Conservation (phyloP, 2,329 filamentous ascomycete species). For the Colletotrichum chlorophyti region DNA sequence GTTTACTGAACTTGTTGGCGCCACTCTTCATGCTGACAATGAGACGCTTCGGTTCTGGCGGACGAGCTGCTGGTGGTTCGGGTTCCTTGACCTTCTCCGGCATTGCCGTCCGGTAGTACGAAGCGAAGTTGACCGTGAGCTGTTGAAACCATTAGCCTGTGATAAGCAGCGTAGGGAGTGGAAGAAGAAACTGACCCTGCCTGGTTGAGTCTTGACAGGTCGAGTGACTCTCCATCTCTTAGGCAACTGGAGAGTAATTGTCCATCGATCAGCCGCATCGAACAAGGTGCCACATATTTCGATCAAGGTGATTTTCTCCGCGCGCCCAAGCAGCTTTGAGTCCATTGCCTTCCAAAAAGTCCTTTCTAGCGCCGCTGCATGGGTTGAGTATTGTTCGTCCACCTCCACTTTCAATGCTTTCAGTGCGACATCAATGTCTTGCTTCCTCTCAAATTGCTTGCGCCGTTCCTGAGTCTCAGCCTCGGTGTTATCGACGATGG, state of each 20-base stretch:
- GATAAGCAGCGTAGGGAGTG: neutral
- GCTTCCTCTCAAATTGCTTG: slow-evolving; percentile 68
- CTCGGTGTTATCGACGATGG: slow-evolving; percentile 43
- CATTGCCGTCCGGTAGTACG: slow-evolving; percentile 41
- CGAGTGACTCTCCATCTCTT: slow-evolving; percentile 49
- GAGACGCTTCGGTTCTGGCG: slow-evolving; percentile 38
- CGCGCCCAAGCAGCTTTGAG: slow-evolving; percentile 45
- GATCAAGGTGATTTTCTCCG: slow-evolving; percentile 49
- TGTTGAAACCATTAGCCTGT: slow-evolving; percentile 31
- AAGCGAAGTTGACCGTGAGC: slow-evolving; percentile 47
- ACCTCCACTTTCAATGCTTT: slow-evolving; percentile 51
- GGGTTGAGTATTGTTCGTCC: slow-evolving; percentile 47
- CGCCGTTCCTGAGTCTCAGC: slow-evolving; percentile 65
- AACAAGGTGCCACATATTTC: slow-evolving; percentile 55
- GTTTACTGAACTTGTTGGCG: slow-evolving; percentile 46
- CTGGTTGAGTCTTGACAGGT: slow-evolving; percentile 41
- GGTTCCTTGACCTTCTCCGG: slow-evolving; percentile 27
- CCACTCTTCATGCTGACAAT: slow-evolving; percentile 36
- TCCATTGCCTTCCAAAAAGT: slow-evolving; percentile 52
- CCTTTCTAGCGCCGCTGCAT: slow-evolving; percentile 47
- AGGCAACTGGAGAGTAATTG: slow-evolving; percentile 48
- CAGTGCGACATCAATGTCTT: slow-evolving; percentile 65
- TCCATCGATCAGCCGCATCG: slow-evolving; percentile 50
- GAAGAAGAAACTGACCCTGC: slow-evolving; percentile 39
- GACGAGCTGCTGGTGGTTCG: slow-evolving; percentile 22